Percentiles rank a stretch among this genome's conserved stretches.
Evolutionary conservation across 805 yeast species (phyloP).

Genomic region (Ogataea methanolica): DNA sequence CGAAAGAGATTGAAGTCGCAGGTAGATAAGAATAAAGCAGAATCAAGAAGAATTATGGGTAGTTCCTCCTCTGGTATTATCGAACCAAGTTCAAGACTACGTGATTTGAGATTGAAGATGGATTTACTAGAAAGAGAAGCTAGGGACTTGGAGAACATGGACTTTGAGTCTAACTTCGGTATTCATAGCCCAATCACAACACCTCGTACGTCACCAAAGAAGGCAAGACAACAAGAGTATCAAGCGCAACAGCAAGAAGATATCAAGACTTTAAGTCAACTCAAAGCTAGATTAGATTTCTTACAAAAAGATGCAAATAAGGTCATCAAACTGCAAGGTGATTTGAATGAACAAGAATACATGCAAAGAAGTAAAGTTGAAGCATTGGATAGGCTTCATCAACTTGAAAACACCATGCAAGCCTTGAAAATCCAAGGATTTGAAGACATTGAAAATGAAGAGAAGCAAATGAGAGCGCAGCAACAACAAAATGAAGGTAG

Average conservation of each 20-base stretch:
- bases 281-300: conserved; percentile 54
- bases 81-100: conserved; percentile 73
- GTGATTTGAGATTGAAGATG: conserved; percentile 78
- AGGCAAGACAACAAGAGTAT: conserved; percentile 13
- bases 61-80: conserved; percentile 35
- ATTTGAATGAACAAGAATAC: conserved; percentile 44
- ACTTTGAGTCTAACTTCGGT: conserved; percentile 45
- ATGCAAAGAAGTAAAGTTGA: conserved; percentile 55
- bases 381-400: conserved; percentile 68
- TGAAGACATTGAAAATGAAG: conserved; percentile 5
- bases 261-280: conserved; percentile 46
- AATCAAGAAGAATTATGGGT: conserved; percentile 32
- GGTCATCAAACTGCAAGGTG: conserved; percentile 59
- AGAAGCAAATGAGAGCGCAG: neutral
- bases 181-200: conserved; percentile 8
- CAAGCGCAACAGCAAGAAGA: conserved; percentile 44
- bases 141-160: conserved; percentile 78
- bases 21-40: conserved; percentile 43
- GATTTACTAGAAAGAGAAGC: conserved; percentile 82
- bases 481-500: conserved; percentile 1
- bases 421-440: conserved; percentile 17
- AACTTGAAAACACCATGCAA: conserved; percentile 47
- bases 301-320: conserved; percentile 74
- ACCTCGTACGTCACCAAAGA: neutral
- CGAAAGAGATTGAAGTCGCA: conserved; percentile 39